Percentiles rank a stretch among this genome's conserved stretches.
phyloP scores from a whole-genome alignment of 495 filamentous ascomycete genomes.

The Echria macrotheca region DNA sequence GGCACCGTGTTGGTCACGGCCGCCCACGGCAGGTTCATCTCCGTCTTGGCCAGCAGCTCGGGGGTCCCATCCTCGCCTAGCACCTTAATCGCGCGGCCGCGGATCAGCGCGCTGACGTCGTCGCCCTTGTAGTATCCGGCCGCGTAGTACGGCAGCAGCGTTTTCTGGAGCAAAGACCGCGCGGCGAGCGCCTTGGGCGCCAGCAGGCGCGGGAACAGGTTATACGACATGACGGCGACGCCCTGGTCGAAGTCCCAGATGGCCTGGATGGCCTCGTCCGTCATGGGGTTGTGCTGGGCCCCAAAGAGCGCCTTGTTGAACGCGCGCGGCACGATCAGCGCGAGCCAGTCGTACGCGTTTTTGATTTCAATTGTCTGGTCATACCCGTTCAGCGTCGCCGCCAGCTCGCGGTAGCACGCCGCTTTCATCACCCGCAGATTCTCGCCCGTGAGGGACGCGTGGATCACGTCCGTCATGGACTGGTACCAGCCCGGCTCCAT shows the following conservation, averaged over 20 bases:
- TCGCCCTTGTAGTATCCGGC: not conserved
- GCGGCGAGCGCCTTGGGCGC: constrained; percentile 26
- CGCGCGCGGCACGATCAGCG: constrained; percentile 28
- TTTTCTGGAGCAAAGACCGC: not conserved
- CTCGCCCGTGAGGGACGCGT: not conserved
- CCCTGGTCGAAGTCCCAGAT: constrained; percentile 37
- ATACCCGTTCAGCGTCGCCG: not conserved
- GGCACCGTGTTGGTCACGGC: constrained; percentile 18
- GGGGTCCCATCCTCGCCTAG: not conserved
- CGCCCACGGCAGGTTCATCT: constrained; percentile 11
- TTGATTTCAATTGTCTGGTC: not conserved
- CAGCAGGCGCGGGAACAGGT: constrained; percentile 27
- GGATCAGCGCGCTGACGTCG: constrained; percentile 3
- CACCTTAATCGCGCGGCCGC: not conserved
- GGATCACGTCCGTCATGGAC: not conserved
- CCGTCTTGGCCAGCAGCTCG: constrained; percentile 6
- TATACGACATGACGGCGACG: constrained; percentile 30
- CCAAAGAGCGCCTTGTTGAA: constrained; percentile 36
- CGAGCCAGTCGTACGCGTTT: constrained; percentile 31
- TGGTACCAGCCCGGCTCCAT: constrained; percentile 4
- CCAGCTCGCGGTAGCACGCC: not conserved
- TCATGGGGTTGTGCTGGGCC: constrained; percentile 31
- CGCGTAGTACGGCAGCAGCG: not conserved
- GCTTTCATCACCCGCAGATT: constrained; percentile 1
- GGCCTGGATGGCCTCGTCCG: constrained; percentile 18